Evolutionary conservation across 139 green algal genomes (phyloP), one percentile per base, ranked within the genome.

Genomic region (Monoraphidium neglectum): DNA sequence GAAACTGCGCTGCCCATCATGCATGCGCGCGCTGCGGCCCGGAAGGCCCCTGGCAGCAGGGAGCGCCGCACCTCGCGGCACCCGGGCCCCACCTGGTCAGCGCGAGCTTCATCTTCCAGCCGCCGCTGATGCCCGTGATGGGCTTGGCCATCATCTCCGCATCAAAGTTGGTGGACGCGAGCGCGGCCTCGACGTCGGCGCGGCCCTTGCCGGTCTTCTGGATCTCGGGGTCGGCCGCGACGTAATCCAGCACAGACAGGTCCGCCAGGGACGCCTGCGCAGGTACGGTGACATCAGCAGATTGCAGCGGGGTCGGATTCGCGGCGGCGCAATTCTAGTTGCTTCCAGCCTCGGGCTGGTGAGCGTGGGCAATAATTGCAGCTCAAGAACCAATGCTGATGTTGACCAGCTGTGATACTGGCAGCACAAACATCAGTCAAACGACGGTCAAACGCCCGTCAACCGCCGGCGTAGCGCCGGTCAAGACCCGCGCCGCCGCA

Each of bases 21-120:
- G n/a, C n/a, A n/a, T n/a, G n/a, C n/a, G n/a, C n/a, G n/a, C n/a
- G n/a, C n/a, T n/a, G n/a, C n/a, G n/a, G n/a, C n/a, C n/a, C n/a
- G n/a, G n/a, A n/a, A n/a, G n/a, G n/a, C n/a, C n/a, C n/a, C n/a
- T n/a, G n/a, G n/a, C n/a, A n/a, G n/a, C n/a, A n/a, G n/a, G n/a
- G n/a, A n/a, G n/a, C n/a, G n/a, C n/a, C n/a, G n/a, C n/a, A n/a
- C n/a, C n/a, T n/a, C n/a, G n/a, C n/a, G 43, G 8, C 8, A 8
- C 43, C 43, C 40, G 24, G 23, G 18, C 70, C 24, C 43, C 60
- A 47, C 73, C 72, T 51, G 57, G 76, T 72, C 61, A 96, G 84
- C 53, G 92, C 93, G 68, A 97, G 88, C 87, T 96, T 96, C 91
- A 96, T 96, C 87, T 95, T 95, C 93, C 93, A 97, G 59, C 93